phyloP scores from a whole-genome alignment of 176 grass and related monocot genomes.

The Aegilops tauschii region DNA sequence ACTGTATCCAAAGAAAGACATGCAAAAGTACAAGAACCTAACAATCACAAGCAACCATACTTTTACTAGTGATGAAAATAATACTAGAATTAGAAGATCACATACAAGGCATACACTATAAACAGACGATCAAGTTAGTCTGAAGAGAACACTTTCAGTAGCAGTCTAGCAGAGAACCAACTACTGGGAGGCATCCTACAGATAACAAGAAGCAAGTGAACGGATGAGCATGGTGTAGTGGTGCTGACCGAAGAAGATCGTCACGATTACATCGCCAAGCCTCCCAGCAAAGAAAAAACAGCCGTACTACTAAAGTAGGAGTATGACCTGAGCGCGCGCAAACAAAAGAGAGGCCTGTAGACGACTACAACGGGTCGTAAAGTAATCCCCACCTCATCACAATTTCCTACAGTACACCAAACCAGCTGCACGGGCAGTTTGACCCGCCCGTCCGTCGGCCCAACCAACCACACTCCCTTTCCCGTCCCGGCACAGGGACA shows the following conservation, averaged over 20 bases:
- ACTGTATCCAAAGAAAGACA: too few relatives aligned
- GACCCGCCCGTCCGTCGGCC: conserved; percentile 9
- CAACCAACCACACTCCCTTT: not conserved
- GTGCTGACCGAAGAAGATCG: conserved; percentile 32
- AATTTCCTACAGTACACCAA: not conserved
- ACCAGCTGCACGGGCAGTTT: conserved; percentile 28
- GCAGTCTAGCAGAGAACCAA: too few relatives aligned
- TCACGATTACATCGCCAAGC: conserved; percentile 20
- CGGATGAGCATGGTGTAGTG: conserved; percentile 12
- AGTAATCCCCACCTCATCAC: not conserved
- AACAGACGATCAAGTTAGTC: not conserved
- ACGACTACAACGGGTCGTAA: conserved; percentile 16
- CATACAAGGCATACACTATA: not conserved
- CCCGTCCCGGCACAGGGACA: not conserved
- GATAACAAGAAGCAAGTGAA: not conserved
- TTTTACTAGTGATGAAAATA: too few relatives aligned
- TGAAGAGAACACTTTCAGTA: not conserved
- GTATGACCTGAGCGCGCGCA: not conserved
- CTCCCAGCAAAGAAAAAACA: not conserved
- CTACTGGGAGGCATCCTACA: too few relatives aligned
- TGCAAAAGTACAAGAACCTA: too few relatives aligned
- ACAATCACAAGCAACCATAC: too few relatives aligned
- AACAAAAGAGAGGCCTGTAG: conserved; percentile 22
- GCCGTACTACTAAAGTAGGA: not conserved
- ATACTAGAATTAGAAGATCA: not conserved